phyloP scores from a whole-genome alignment of 768 basidiomycete genomes.

The Saitozyma podzolica region DNA sequence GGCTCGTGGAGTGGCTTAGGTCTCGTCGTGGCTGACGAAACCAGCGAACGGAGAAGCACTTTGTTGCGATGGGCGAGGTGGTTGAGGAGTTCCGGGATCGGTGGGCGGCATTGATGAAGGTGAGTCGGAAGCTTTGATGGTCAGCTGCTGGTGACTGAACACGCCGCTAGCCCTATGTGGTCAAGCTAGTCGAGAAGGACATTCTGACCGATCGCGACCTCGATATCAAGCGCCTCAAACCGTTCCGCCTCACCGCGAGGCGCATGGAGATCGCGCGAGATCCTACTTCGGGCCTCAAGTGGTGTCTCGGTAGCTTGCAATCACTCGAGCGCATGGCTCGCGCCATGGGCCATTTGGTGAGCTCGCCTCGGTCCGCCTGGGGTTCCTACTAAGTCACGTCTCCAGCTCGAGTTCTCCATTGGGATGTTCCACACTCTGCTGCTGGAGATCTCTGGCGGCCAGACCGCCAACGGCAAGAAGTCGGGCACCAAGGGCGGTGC shows the following conservation, averaged over 20 bases:
- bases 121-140: constrained; percentile 41
- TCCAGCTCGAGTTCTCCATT: constrained; percentile 77
- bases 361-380: constrained; percentile 32
- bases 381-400: background rate
- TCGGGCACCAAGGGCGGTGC: constrained; percentile 30
- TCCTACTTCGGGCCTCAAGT: constrained; percentile 55
- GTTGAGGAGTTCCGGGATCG: constrained; percentile 67
- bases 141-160: background rate
- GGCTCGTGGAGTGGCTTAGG: background rate
- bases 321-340: constrained; percentile 65
- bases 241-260: constrained; percentile 55
- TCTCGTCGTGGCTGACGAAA: background rate
- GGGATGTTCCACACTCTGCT: constrained; percentile 73
- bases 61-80: constrained; percentile 70
- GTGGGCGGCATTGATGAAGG: constrained; percentile 72
- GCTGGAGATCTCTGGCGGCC: constrained; percentile 58
- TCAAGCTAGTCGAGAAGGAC: constrained; percentile 41
- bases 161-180: constrained; percentile 37
- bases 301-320: constrained; percentile 60
- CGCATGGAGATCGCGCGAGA: constrained; percentile 36
- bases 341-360: constrained; percentile 83
- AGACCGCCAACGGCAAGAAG: constrained; percentile 50
- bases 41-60: constrained; percentile 73
- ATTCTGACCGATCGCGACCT: constrained; percentile 43
- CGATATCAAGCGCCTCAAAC: constrained; percentile 68